phyloP scores from a whole-genome alignment of 805 yeast genomes.

The Hanseniaspora mollemarum region DNA sequence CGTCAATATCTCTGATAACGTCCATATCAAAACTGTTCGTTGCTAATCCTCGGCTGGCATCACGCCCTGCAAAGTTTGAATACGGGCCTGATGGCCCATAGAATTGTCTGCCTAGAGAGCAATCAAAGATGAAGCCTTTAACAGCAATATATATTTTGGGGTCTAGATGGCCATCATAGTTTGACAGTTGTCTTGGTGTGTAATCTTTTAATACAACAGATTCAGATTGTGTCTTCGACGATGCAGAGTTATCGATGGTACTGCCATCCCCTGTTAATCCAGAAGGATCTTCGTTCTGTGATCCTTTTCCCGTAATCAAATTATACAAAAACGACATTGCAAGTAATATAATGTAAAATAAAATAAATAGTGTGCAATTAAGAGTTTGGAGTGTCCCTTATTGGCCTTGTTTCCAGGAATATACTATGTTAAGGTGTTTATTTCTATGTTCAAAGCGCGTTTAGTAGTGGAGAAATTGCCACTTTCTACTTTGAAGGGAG shows the following conservation, averaged over 20 bases:
- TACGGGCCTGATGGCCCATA: conserved; percentile 97
- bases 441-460: no score
- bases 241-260: conserved; percentile 19
- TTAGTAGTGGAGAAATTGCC: no score
- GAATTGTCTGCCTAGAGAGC: conserved; percentile 63
- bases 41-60: conserved; percentile 88
- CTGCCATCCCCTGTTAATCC: conserved; percentile 21
- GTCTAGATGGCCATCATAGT: conserved; percentile 71
- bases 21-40: conserved; percentile 68
- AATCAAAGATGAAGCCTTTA: conserved; percentile 78
- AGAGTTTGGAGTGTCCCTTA: no score
- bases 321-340: conserved; percentile 30
- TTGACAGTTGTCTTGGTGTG: conserved; percentile 62
- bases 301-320: conserved; percentile 28
- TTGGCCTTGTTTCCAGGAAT: no score
- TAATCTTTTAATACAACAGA: conserved; percentile 40
- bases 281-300: conserved; percentile 30
- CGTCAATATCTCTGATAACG: conserved; percentile 53
- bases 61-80: conserved; percentile 88
- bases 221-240: conserved; percentile 20
- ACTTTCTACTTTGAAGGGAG: no score
- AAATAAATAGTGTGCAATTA: no score
- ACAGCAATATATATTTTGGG: conserved; percentile 75
- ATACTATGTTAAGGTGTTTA: no score
- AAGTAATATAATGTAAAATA: no score